Percentiles rank a stretch among this genome's conserved stretches.
phyloP scores from a whole-genome alignment of 441 rosid genomes.

The Adansonia rubrostipa region DNA sequence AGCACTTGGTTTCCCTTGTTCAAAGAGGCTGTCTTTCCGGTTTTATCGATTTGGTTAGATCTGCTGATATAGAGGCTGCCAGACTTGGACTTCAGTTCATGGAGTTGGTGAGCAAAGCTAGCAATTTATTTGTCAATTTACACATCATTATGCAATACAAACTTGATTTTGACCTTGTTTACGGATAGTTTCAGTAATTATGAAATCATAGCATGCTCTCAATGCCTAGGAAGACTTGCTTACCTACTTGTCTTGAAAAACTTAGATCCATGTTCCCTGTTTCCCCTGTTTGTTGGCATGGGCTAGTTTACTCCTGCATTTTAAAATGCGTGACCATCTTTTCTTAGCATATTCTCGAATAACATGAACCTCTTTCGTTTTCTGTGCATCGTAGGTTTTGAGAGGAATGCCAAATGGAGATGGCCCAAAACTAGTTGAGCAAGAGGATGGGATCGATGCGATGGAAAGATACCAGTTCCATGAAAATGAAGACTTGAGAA shows the following conservation, averaged over 20 bases:
- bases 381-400: conserved; percentile 56
- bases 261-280: neutral
- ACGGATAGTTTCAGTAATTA: neutral
- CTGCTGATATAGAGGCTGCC: conserved; percentile 86
- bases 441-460: conserved; percentile 92
- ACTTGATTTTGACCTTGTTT: neutral
- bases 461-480: conserved; percentile 97
- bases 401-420: conserved; percentile 92
- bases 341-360: neutral
- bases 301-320: neutral
- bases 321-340: neutral
- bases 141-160: neutral
- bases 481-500: conserved; percentile 88
- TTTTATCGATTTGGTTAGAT: conserved; percentile 80
- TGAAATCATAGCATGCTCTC: neutral
- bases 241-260: neutral
- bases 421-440: conserved; percentile 86
- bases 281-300: neutral
- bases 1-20: conserved; percentile 75
- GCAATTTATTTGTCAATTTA: conserved; percentile 12
- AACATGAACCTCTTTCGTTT: neutral
- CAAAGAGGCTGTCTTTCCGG: conserved; percentile 79
- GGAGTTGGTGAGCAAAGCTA: conserved; percentile 79
- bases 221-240: neutral
- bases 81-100: conserved; percentile 91